Base-by-base conservation (phyloP, 208 protist genomes). In the Leishmania tarentolae region DNA sequence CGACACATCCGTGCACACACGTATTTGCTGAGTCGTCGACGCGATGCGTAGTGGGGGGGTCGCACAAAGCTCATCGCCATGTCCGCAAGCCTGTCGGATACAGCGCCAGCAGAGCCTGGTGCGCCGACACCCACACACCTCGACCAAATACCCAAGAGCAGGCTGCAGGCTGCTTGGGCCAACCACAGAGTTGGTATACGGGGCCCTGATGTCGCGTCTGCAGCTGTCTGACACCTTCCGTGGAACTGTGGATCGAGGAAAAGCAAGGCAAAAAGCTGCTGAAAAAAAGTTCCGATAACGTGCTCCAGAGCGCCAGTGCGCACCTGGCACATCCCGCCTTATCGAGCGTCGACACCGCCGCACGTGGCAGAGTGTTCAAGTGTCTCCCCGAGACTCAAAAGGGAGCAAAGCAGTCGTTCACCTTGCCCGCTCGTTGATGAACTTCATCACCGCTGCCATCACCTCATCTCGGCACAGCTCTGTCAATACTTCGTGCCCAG, bases 401-500 rank as follows among this genome's bases (percentile, higher is more conserved):
- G 5, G 28, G 35, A 13, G 57, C 28, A 61, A 15, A 15, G 0
- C 28, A 75, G 42, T 31, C n/a, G 15, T 24, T 75, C 71, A 75
- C 31, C 3, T 44, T 50, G 61, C 71, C 59, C 82, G 84, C 72
- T 83, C 65, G 35, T 80, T 77, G n/a, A 91, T 78, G 85, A 94
- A 96, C 1, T 83, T 70, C 65, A 89, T 66, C n/a, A 96, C 80
- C 7, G 93, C 92, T 15, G 79, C 56, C 75, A 94, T 46, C 21
- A 96, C 92, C 31, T 90, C 68, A 37, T 80, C 56, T 42, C 90
- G 82, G 75, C 82, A 85, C 40, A 91, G 68, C 82, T 96, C 91
- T 24, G 88, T 94, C 35, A 96, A 78, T 52, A 96, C 88, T 77
- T 96, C 92, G 65, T 96, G 92, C 31, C 57, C 69, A 3, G 87